These are phyloP conservation scores for Saccharomyces mikatae DNA, from an alignment of 805 yeast genomes.

Conservation along the genomic window DNA sequence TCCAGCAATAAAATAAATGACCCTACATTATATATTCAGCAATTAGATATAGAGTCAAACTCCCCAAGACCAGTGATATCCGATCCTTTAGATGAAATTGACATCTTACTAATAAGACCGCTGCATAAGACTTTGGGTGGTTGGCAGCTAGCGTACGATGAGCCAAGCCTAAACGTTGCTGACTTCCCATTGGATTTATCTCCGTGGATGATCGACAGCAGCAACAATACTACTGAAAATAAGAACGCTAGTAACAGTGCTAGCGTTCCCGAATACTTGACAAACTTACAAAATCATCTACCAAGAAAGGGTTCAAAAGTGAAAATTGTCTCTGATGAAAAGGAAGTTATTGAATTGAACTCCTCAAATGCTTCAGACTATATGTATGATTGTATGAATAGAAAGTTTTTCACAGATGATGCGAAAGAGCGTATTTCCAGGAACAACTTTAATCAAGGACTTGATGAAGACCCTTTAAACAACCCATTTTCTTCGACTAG, in stretches of 20 bases:
- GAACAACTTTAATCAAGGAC: background rate
- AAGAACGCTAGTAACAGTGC: background rate
- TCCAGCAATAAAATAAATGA: background rate
- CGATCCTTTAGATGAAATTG: constrained; percentile 17
- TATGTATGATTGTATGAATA: constrained; percentile 19
- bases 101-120: constrained; percentile 24
- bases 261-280: background rate
- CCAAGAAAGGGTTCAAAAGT: background rate
- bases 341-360: constrained; percentile 6
- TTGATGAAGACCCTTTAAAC: background rate
- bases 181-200: constrained; percentile 22
- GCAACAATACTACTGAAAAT: constrained; percentile 1
- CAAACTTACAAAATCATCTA: background rate
- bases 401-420: constrained; percentile 3
- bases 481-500: background rate
- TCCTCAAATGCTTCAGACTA: constrained; percentile 10
- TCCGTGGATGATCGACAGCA: constrained; percentile 14
- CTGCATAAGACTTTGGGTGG: constrained; percentile 11
- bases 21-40: constrained; percentile 1
- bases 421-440: background rate
- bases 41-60: constrained; percentile 4
- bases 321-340: constrained; percentile 9
- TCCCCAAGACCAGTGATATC: constrained; percentile 1
- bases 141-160: constrained; percentile 30
- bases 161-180: constrained; percentile 25